Evolutionary conservation across 2,329 filamentous ascomycete species (phyloP).

Genomic region (Dothideomycetes sp.): DNA sequence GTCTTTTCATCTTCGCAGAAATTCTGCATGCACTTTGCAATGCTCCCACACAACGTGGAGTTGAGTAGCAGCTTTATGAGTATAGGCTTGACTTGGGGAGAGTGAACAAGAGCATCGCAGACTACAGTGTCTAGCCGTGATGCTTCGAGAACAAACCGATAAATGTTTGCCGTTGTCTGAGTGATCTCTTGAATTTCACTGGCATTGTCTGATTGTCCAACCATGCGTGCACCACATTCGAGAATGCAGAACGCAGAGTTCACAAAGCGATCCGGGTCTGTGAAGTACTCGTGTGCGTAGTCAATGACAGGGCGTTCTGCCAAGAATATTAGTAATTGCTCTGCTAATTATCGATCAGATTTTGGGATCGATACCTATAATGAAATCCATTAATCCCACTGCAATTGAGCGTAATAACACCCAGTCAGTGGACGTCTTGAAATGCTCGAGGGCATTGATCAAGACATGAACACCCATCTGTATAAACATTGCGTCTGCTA

Average conservation of each 20-base stretch:
- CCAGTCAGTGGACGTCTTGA: background rate
- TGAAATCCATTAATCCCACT: constrained; percentile 13
- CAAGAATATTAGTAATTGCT: constrained; percentile 9
- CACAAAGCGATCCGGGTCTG: too few relatives aligned
- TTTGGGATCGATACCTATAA: constrained; percentile 18
- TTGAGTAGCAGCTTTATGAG: constrained; percentile 2
- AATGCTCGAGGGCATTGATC: constrained; percentile 10
- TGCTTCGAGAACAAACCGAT: background rate
- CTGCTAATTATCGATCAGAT: too few relatives aligned
- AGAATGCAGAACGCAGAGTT: too few relatives aligned
- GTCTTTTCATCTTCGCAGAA: constrained; percentile 13
- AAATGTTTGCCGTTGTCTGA: background rate
- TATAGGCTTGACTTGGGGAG: background rate
- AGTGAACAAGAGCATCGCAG: background rate
- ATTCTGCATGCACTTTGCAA: constrained; percentile 12
- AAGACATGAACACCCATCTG: constrained; percentile 16
- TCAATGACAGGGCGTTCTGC: constrained; percentile 11
- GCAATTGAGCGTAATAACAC: background rate
- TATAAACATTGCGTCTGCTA: constrained; percentile 18
- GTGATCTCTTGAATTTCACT: background rate
- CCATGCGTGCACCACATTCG: too few relatives aligned
- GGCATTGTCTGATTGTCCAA: background rate
- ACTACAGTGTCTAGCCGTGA: background rate
- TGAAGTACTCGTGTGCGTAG: constrained; percentile 13
- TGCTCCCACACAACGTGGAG: constrained; percentile 7